Evolutionary conservation across 2,329 filamentous ascomycete genomes (phyloP).

Genomic region (Diaporthe sp.): DNA sequence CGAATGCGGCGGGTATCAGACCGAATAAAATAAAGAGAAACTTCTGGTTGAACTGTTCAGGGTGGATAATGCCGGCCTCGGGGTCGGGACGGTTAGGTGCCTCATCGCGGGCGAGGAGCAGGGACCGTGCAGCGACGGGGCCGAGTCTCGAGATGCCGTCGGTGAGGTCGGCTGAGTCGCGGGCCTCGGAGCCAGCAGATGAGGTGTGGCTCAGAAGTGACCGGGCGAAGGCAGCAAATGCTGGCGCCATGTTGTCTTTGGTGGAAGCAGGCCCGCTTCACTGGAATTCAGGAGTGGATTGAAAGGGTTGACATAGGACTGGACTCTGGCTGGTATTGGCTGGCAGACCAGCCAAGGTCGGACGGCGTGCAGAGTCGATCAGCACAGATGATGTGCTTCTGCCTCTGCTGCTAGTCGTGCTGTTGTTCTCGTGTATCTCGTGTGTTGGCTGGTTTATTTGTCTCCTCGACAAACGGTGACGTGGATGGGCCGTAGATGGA

Average conservation of each 20-base stretch:
- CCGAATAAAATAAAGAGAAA: constrained; percentile 89
- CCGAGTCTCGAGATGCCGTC: constrained; percentile 47
- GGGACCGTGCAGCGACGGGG: constrained; percentile 54
- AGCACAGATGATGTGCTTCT: neutral
- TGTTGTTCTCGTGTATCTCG: neutral
- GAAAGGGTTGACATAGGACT: constrained; percentile 3
- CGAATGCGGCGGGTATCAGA: constrained; percentile 81
- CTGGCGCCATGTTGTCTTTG: constrained; percentile 51
- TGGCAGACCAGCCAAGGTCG: constrained; percentile 43
- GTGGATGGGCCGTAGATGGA: neutral
- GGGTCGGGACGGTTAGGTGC: constrained; percentile 49
- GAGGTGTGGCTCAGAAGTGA: constrained; percentile 43
- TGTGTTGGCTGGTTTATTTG: neutral
- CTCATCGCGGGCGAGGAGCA: constrained; percentile 56
- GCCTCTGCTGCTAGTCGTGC: neutral
- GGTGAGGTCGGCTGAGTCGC: constrained; percentile 38
- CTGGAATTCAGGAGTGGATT: constrained; percentile 26
- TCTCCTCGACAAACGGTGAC: neutral
- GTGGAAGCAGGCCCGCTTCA: constrained; percentile 24
- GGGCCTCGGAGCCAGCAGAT: constrained; percentile 44
- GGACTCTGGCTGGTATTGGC: constrained; percentile 37
- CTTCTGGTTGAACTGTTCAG: constrained; percentile 69
- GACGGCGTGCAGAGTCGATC: constrained; percentile 13
- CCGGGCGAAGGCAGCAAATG: constrained; percentile 37
- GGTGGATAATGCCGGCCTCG: constrained; percentile 60